Conservation (phyloP, 2,329 filamentous ascomycete species). For the Hirsutella minnesotensis region DNA sequence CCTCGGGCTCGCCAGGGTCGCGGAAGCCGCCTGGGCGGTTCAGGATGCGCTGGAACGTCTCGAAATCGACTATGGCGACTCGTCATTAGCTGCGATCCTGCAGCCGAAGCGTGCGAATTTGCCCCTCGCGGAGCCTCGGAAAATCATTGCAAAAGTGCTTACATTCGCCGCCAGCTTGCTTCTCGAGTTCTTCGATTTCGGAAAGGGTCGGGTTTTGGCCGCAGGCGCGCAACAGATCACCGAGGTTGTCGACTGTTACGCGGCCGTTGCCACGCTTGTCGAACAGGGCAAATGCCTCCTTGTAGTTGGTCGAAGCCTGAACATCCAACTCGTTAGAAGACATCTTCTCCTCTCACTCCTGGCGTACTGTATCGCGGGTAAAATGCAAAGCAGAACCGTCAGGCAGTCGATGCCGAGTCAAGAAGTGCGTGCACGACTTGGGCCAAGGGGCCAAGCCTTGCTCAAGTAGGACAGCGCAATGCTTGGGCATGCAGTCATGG, state of each 20-base stretch:
- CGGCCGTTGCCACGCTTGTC: conserved; percentile 98
- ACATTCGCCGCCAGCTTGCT: conserved; percentile 85
- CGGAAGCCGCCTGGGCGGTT: conserved; percentile 98
- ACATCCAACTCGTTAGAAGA: conserved; percentile 40
- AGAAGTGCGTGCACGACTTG: not conserved
- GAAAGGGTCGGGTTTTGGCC: conserved; percentile 94
- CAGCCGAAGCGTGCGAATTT: not conserved
- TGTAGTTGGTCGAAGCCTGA: conserved; percentile 91
- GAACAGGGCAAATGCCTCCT: conserved; percentile 98
- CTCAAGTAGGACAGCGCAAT: not conserved
- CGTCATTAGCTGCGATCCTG: not conserved
- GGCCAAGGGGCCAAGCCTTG: not conserved
- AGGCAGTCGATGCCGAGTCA: not conserved
- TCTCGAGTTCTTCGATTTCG: conserved; percentile 88
- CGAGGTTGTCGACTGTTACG: conserved; percentile 74
- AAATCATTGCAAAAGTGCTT: no score
- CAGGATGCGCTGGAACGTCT: conserved; percentile 90
- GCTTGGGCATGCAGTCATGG: not conserved
- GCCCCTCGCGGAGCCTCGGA: not conserved
- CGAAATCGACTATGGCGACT: conserved; percentile 70
- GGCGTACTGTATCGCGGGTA: conserved; percentile 4
- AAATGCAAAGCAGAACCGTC: not conserved
- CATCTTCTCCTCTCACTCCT: conserved; percentile 18
- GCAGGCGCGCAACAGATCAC: conserved; percentile 89
- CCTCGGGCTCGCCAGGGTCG: conserved; percentile 92